Conservation (phyloP, 371 early-diverging fungal species). For the Lichtheimia corymbifera region DNA sequence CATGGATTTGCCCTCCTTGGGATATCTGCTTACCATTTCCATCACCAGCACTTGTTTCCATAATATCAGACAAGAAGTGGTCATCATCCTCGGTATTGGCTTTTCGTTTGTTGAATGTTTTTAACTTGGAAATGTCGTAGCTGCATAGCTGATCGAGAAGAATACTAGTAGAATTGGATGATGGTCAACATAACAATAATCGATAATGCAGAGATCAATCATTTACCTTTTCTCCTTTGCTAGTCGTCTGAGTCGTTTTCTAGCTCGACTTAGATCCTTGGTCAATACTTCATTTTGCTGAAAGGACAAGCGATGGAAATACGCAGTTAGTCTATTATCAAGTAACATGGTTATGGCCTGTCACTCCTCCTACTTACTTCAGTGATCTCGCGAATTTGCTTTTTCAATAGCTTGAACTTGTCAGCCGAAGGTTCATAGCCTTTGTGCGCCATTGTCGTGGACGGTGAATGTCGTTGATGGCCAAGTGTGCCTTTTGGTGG, state of each 20-base stretch:
- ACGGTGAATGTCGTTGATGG: too few relatives aligned
- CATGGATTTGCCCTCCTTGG: too few relatives aligned
- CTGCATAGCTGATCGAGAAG: slow-evolving; percentile 18
- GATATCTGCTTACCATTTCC: not conserved
- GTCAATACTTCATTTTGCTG: slow-evolving; percentile 54
- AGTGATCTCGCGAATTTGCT: slow-evolving; percentile 49
- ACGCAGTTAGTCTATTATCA: too few relatives aligned
- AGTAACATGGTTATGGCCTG: too few relatives aligned
- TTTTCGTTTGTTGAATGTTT: not conserved
- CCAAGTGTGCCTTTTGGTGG: too few relatives aligned
- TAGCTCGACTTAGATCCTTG: slow-evolving; percentile 40
- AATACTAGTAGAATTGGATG: slow-evolving; percentile 17
- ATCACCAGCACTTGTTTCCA: not conserved
- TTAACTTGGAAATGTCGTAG: slow-evolving; percentile 4
- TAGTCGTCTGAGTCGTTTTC: slow-evolving; percentile 44
- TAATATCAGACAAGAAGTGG: not conserved
- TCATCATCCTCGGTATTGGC: not conserved
- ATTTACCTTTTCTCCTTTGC: slow-evolving; percentile 33
- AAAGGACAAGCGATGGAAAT: not conserved
- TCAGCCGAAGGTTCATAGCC: not conserved
- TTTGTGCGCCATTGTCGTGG: too few relatives aligned
- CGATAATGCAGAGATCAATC: too few relatives aligned
- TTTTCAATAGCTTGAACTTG: slow-evolving; percentile 49
- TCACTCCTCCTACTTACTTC: slow-evolving; percentile 26
- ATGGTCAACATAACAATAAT: not conserved